phyloP scores from a whole-genome alignment of 2,329 filamentous ascomycete genomes.

The Aschersonia sp. region DNA sequence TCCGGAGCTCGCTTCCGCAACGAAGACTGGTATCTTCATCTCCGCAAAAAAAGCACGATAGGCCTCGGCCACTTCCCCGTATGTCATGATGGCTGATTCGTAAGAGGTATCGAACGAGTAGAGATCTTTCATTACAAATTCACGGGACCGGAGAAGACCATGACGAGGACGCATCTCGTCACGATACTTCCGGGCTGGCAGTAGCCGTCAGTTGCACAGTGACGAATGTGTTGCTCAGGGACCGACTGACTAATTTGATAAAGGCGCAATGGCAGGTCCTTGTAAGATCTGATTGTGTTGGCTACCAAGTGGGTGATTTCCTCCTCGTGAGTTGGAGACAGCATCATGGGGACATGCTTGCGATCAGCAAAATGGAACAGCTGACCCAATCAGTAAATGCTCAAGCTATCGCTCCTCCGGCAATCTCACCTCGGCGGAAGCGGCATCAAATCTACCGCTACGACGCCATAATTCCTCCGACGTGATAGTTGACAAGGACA shows the following conservation, averaged over 20 bases:
- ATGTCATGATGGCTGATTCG: slow-evolving; percentile 63
- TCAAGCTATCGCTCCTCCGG: not conserved
- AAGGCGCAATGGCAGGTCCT: slow-evolving; percentile 68
- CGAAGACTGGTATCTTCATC: slow-evolving; percentile 67
- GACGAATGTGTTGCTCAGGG: no score
- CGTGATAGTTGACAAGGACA: slow-evolving; percentile 73
- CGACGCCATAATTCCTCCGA: slow-evolving; percentile 71
- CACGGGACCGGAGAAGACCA: slow-evolving; percentile 72
- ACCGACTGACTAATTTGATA: slow-evolving; percentile 69
- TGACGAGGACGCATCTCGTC: slow-evolving; percentile 84
- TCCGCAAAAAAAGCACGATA: slow-evolving; percentile 72
- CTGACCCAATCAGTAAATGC: slow-evolving; percentile 27
- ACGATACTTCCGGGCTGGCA: slow-evolving; percentile 71
- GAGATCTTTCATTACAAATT: slow-evolving; percentile 96
- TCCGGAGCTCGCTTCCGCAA: slow-evolving; percentile 86
- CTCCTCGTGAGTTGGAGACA: slow-evolving; percentile 91
- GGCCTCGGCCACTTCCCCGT: slow-evolving; percentile 55
- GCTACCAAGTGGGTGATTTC: slow-evolving; percentile 79
- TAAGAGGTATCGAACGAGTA: slow-evolving; percentile 77
- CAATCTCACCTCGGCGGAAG: slow-evolving; percentile 50
- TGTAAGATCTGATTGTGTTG: slow-evolving; percentile 63
- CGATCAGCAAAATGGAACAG: slow-evolving; percentile 72
- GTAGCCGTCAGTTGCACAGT: not conserved
- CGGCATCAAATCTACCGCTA: slow-evolving; percentile 65
- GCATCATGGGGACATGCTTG: slow-evolving; percentile 56